Conservation (phyloP, 192 early-diverging fungal genomes). For the Umbelopsis isabellina region DNA sequence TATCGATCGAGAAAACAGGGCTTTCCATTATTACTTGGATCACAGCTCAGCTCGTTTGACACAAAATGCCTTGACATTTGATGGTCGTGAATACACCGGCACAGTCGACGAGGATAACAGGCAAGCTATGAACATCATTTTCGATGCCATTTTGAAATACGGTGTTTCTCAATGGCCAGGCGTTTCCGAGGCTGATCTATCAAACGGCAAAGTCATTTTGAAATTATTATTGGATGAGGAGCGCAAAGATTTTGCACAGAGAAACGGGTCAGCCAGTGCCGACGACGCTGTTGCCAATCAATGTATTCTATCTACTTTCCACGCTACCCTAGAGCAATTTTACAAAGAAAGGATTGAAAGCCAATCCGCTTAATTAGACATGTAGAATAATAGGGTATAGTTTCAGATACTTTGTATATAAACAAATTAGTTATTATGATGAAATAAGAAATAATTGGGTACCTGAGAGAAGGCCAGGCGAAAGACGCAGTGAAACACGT, state of each 20-base stretch:
- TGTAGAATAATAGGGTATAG: too few species aligned
- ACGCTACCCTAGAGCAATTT: conserved; percentile 1
- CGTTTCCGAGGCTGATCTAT: background rate
- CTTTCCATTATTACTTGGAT: conserved; percentile 7
- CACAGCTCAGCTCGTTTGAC: conserved; percentile 4
- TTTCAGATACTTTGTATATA: too few species aligned
- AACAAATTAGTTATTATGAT: too few species aligned
- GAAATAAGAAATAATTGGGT: too few species aligned
- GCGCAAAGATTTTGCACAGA: background rate
- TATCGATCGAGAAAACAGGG: conserved; percentile 2
- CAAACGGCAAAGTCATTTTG: conserved; percentile 1
- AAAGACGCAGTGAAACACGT: background rate
- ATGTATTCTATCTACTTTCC: conserved; percentile 11
- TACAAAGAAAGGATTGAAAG: background rate
- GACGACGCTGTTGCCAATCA: conserved; percentile 5
- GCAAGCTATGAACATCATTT: background rate
- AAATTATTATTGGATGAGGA: background rate
- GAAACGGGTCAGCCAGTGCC: background rate
- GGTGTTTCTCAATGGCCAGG: background rate
- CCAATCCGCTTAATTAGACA: too few species aligned
- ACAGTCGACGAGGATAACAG: conserved; percentile 13
- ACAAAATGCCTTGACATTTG: conserved; percentile 1
- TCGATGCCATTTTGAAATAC: conserved; percentile 9
- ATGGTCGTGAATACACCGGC: conserved; percentile 9
- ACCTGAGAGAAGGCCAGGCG: too few species aligned